Percentiles rank a stretch among this genome's conserved stretches.
These are phyloP conservation scores for Penicillium sumatraense DNA, from an alignment of 2,329 filamentous ascomycete species.

Conservation along the genomic window DNA sequence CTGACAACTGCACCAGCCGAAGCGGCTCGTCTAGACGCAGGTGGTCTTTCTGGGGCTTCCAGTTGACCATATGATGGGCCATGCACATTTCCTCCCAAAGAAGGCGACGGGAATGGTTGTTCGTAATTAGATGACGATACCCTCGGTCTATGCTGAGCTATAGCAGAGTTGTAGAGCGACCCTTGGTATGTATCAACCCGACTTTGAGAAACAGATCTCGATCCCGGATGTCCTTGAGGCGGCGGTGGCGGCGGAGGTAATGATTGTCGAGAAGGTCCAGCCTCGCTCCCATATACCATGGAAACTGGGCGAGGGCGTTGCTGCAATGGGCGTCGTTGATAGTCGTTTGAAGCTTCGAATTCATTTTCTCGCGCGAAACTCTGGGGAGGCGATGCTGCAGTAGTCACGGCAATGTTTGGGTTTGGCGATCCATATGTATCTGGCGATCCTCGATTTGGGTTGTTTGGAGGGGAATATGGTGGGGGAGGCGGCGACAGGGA, in stretches of 20 bases:
- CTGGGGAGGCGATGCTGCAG: conserved; percentile 20
- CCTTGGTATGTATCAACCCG: conserved; percentile 32
- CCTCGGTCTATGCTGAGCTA: conserved; percentile 22
- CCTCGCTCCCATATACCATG: conserved; percentile 33
- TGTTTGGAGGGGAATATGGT: conserved; percentile 44
- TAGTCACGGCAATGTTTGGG: conserved; percentile 20
- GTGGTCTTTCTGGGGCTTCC: conserved; percentile 36
- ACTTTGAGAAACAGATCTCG: conserved; percentile 40
- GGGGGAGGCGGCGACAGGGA: conserved; percentile 42
- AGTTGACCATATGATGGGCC: conserved; percentile 22
- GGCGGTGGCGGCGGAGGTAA: conserved; percentile 44
- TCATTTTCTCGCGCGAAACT: conserved; percentile 18
- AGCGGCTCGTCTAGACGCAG: conserved; percentile 49
- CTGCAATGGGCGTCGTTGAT: conserved; percentile 30
- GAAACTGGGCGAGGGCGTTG: conserved; percentile 40
- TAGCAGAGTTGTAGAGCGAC: conserved; percentile 14
- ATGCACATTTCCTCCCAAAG: conserved; percentile 15
- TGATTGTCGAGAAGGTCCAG: conserved; percentile 33
- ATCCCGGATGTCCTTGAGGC: conserved; percentile 28
- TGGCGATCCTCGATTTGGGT: conserved; percentile 24
- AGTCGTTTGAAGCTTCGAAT: conserved; percentile 26
- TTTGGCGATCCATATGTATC: conserved; percentile 17
- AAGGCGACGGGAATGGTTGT: conserved; percentile 19
- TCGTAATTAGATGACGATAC: conserved; percentile 26
- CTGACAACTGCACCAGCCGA: conserved; percentile 49